Evolutionary conservation across 2,329 filamentous ascomycete genomes (phyloP).

Genomic region (Davidsoniella neocaledoniae): DNA sequence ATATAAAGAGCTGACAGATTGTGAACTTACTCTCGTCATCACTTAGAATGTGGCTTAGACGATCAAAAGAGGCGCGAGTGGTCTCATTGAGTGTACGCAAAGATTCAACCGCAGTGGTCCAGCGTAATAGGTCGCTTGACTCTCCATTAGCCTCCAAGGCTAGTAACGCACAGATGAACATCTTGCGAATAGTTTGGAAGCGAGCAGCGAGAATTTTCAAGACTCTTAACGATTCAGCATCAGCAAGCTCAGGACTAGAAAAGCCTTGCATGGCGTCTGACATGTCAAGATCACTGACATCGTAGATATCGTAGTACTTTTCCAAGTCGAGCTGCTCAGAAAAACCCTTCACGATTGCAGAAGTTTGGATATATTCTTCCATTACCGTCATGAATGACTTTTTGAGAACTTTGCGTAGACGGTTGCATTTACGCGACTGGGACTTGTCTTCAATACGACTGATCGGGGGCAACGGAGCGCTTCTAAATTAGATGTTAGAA

Average conservation of each 20-base stretch:
- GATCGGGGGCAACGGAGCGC: constrained; percentile 78
- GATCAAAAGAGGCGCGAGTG: constrained; percentile 45
- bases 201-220: constrained; percentile 70
- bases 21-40: constrained; percentile 57
- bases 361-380: constrained; percentile 54
- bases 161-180: constrained; percentile 76
- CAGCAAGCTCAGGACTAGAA: constrained; percentile 47
- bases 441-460: constrained; percentile 74
- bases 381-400: constrained; percentile 54
- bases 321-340: constrained; percentile 70
- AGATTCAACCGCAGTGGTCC: constrained; percentile 61
- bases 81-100: constrained; percentile 48
- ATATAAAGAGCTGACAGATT: constrained; percentile 12
- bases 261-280: constrained; percentile 51
- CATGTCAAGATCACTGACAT: constrained; percentile 57
- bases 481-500: constrained; percentile 32
- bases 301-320: constrained; percentile 83
- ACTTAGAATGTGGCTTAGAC: constrained; percentile 50
- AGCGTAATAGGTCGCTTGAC: constrained; percentile 57
- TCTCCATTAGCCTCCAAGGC: constrained; percentile 72
- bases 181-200: constrained; percentile 63
- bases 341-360: constrained; percentile 50
- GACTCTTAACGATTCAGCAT: constrained; percentile 59
- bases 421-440: constrained; percentile 61
- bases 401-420: constrained; percentile 61